phyloP scores from a whole-genome alignment of 306 rosid species.

The Pterocarpus macrocarpus region DNA sequence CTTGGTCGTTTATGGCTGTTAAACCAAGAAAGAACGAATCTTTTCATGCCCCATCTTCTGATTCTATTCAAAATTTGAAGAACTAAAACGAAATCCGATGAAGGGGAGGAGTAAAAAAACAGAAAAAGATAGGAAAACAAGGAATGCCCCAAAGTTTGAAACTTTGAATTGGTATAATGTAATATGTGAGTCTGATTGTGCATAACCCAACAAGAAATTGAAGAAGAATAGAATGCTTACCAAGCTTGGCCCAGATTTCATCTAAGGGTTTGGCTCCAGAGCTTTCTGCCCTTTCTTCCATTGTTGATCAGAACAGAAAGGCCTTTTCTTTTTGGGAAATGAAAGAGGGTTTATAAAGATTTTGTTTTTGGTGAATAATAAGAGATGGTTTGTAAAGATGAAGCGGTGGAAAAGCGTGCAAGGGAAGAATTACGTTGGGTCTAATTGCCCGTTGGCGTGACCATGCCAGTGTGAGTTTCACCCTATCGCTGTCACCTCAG shows the following conservation, averaged over 20 bases:
- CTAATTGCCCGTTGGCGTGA: no score
- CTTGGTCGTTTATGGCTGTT: neutral
- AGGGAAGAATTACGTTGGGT: conserved; percentile 13
- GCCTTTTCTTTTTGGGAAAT: neutral
- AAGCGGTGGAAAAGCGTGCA: conserved; percentile 18
- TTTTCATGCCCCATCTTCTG: conserved; percentile 24
- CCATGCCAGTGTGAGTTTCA: neutral
- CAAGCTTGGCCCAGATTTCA: conserved; percentile 89
- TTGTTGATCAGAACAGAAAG: conserved; percentile 46
- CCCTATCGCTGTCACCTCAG: neutral
- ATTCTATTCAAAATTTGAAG: conserved; percentile 19
- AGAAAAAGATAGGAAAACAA: neutral
- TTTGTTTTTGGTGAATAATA: neutral
- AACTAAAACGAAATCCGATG: conserved; percentile 9
- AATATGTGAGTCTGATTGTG: conserved; percentile 5
- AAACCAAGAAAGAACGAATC: conserved; percentile 9
- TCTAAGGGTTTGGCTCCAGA: conserved; percentile 61
- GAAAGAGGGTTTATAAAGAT: neutral
- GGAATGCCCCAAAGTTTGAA: conserved; percentile 30
- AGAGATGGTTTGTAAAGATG: neutral
- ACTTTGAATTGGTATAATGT: conserved; percentile 9
- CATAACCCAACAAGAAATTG: neutral
- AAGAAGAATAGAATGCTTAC: conserved; percentile 45
- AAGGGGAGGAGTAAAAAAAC: neutral
- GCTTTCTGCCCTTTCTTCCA: conserved; percentile 74